Evolutionary conservation across 805 yeast genomes (phyloP).

Genomic region (Saccharomycopsis javanensis): DNA sequence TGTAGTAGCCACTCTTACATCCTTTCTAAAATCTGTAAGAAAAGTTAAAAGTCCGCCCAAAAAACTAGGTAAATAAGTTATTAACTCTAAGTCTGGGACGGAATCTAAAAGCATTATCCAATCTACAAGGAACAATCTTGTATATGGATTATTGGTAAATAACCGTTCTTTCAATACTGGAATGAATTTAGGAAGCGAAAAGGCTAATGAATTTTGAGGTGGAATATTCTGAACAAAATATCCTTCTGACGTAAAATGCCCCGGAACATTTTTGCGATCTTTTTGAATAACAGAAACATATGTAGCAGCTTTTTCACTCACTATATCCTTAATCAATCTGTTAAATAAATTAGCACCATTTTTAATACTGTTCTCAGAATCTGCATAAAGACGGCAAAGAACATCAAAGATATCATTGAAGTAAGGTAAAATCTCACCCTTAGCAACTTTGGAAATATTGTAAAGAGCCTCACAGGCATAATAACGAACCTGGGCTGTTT

Average conservation of each 20-base stretch:
- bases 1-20: conserved; percentile 79
- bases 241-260: conserved; percentile 45
- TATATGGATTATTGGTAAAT: conserved; percentile 85
- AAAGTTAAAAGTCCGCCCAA: conserved; percentile 75
- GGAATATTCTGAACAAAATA: conserved; percentile 51
- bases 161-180: conserved; percentile 88
- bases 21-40: conserved; percentile 73
- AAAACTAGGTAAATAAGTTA: conserved; percentile 82
- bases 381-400: conserved; percentile 80
- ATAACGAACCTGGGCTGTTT: conserved; percentile 92
- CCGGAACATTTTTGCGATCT: conserved; percentile 33
- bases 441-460: conserved; percentile 92
- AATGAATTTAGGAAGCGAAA: conserved; percentile 76
- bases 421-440: conserved; percentile 84
- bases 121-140: conserved; percentile 82
- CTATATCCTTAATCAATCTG: conserved; percentile 84
- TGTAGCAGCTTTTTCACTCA: conserved; percentile 85
- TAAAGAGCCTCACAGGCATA: conserved; percentile 95
- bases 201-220: conserved; percentile 54
- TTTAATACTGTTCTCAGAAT: conserved; percentile 81
- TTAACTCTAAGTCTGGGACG: conserved; percentile 82
- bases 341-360: conserved; percentile 94
- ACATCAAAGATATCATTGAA: conserved; percentile 95
- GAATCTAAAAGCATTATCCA: conserved; percentile 92
- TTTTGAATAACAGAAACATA: conserved; percentile 65